These are phyloP conservation scores for Cadophora gregata DNA, from an alignment of 2,329 filamentous ascomycete genomes.

Conservation along the genomic window DNA sequence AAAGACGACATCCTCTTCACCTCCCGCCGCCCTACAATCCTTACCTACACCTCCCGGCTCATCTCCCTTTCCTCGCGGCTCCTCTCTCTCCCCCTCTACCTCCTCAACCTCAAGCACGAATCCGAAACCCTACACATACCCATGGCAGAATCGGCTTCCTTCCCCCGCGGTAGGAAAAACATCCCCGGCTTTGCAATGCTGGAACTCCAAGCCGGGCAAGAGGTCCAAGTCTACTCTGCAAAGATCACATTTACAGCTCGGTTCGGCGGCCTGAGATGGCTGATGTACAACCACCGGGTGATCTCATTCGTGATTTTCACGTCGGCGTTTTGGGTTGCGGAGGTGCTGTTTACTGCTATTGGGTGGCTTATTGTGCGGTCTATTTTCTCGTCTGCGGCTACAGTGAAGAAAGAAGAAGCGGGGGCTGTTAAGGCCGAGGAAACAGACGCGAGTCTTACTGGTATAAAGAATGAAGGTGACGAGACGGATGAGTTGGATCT, in stretches of 20 bases:
- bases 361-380: slow-evolving; percentile 63
- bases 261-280: slow-evolving; percentile 77
- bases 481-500: slow-evolving; percentile 43
- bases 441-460: slow-evolving; percentile 21
- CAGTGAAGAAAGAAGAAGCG: slow-evolving; percentile 32
- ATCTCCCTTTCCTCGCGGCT: slow-evolving; percentile 70
- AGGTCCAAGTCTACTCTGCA: slow-evolving; percentile 78
- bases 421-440: slow-evolving; percentile 36
- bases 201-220: slow-evolving; percentile 51
- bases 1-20: slow-evolving; percentile 57
- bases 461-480: slow-evolving; percentile 39
- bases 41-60: slow-evolving; percentile 77
- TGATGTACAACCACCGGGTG: slow-evolving; percentile 86
- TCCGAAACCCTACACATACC: slow-evolving; percentile 66
- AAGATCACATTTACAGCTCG: slow-evolving; percentile 73
- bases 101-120: slow-evolving; percentile 70
- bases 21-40: slow-evolving; percentile 75
- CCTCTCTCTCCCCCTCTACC: slow-evolving; percentile 70
- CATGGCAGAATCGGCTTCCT: slow-evolving; percentile 77
- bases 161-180: slow-evolving; percentile 50
- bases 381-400: slow-evolving; percentile 27
- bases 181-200: slow-evolving; percentile 61
- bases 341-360: slow-evolving; percentile 69
- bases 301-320: slow-evolving; percentile 73
- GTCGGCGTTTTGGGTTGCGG: slow-evolving; percentile 75